Percentiles rank a stretch among this genome's conserved stretches.
Evolutionary conservation across 148 eudicot species (phyloP).

Genomic region (Cornus suecica): DNA sequence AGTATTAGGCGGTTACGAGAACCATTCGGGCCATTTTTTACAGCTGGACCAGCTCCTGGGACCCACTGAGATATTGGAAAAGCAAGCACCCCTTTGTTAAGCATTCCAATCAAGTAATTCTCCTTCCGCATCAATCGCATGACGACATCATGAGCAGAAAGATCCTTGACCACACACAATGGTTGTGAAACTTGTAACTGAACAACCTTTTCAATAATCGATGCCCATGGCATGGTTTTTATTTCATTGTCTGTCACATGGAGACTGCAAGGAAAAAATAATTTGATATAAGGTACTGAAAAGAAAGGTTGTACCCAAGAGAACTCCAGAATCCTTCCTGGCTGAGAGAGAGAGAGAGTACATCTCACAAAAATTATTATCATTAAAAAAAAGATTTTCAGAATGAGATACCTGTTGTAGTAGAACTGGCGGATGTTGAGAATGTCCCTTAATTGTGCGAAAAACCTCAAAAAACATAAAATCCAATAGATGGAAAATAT

Average conservation of each 20-base stretch:
- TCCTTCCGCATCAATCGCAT: conserved; percentile 98
- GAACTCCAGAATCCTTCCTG: neutral
- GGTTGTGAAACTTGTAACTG: conserved; percentile 61
- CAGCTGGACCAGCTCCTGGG: conserved; percentile 79
- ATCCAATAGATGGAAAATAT: conserved; percentile 76
- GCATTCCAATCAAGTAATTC: conserved; percentile 96
- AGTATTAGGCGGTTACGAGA: conserved; percentile 48
- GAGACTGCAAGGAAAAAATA: conserved; percentile 63
- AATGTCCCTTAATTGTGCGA: conserved; percentile 77
- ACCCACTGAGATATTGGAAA: conserved; percentile 83
- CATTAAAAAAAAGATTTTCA: neutral
- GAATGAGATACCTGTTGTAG: conserved; percentile 54
- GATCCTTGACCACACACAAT: conserved; percentile 82
- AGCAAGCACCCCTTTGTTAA: conserved; percentile 88
- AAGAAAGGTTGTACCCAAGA: neutral
- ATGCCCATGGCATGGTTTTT: conserved; percentile 89
- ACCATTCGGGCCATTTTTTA: conserved; percentile 51
- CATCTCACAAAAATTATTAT: neutral
- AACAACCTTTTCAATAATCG: conserved; percentile 81
- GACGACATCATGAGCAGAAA: conserved; percentile 81
- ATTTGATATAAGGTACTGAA: neutral
- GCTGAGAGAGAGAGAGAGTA: neutral
- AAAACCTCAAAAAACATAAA: conserved; percentile 86
- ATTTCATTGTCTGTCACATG: conserved; percentile 79
- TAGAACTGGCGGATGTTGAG: conserved; percentile 77